Evolutionary conservation across 1,284 basidiomycete genomes (phyloP).

Genomic region (Meripilus lineatus): DNA sequence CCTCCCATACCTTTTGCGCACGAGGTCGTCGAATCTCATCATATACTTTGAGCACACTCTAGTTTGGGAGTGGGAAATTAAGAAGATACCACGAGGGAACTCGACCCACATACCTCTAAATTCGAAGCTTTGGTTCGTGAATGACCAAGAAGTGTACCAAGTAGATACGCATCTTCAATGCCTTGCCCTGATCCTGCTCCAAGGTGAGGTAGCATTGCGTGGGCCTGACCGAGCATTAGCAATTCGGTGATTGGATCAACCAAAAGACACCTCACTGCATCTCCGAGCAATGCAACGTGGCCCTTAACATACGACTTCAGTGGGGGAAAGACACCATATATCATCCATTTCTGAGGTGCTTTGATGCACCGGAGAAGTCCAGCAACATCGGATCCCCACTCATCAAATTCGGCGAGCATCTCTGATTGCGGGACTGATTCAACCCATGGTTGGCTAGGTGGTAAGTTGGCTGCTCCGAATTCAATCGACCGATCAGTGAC

Average conservation of each 20-base stretch:
- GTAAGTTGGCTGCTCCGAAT: conserved; percentile 31
- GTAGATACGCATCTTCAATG: conserved; percentile 51
- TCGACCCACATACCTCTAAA: conserved; percentile 35
- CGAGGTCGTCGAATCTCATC: conserved; percentile 10
- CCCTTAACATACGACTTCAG: conserved; percentile 42
- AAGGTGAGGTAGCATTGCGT: conserved; percentile 56
- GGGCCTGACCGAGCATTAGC: conserved; percentile 33
- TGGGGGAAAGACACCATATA: conserved; percentile 47
- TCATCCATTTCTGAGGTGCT: conserved; percentile 51
- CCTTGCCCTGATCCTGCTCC: conserved; percentile 60
- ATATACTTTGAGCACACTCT: conserved; percentile 33
- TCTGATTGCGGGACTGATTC: conserved; percentile 37
- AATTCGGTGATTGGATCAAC: not conserved
- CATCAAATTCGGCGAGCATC: conserved; percentile 38
- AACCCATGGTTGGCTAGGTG: conserved; percentile 41
- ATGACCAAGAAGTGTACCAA: conserved; percentile 44
- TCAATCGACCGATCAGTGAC: conserved; percentile 16
- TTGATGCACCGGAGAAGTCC: conserved; percentile 43
- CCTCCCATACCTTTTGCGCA: conserved; percentile 13
- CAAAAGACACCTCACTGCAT: conserved; percentile 45
- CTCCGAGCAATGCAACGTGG: conserved; percentile 49
- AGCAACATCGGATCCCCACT: conserved; percentile 40
- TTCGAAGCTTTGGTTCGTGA: conserved; percentile 36
- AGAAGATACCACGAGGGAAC: not conserved
- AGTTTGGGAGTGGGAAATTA: conserved; percentile 8